Percentiles rank a stretch among this genome's conserved stretches.
These are phyloP conservation scores for Colletotrichum limetticola DNA, from an alignment of 2,329 filamentous ascomycete genomes.

Conservation along the genomic window DNA sequence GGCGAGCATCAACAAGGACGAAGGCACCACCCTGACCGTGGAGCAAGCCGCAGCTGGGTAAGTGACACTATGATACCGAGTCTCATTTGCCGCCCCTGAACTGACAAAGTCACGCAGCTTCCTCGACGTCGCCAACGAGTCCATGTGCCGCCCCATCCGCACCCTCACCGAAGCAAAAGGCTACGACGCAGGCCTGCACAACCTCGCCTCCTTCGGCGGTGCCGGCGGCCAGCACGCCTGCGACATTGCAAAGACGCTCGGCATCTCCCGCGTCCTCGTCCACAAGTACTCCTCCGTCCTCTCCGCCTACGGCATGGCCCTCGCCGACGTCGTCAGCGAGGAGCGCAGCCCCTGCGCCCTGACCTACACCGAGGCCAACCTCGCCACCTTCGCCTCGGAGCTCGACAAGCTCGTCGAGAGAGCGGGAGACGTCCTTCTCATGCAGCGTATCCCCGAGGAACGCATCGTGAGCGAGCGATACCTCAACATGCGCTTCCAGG, in stretches of 20 bases:
- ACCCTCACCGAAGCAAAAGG: conserved; percentile 49
- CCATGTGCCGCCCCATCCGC: conserved; percentile 49
- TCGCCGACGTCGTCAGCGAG: conserved; percentile 50
- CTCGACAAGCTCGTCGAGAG: conserved; percentile 42
- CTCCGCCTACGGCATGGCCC: conserved; percentile 54
- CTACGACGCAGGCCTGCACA: conserved; percentile 46
- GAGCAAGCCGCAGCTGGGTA: conserved; percentile 61
- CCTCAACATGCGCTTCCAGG: conserved; percentile 57
- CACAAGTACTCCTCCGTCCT: conserved; percentile 46
- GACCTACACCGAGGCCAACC: conserved; percentile 34
- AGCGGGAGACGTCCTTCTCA: conserved; percentile 50
- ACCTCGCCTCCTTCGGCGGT: conserved; percentile 49
- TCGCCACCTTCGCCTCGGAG: conserved; percentile 36
- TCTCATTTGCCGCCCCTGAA: too few species aligned
- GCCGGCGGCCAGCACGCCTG: conserved; percentile 53
- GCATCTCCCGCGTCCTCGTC: conserved; percentile 49
- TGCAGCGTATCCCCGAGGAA: conserved; percentile 22
- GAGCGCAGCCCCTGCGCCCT: conserved; percentile 44
- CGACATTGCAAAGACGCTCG: conserved; percentile 48
- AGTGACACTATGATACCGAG: background rate
- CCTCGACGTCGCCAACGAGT: conserved; percentile 48
- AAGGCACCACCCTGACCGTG: conserved; percentile 38
- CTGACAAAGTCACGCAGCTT: conserved; percentile 36
- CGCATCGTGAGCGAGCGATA: conserved; percentile 44
- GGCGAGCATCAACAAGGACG: conserved; percentile 51